Evolutionary conservation across 179 eudicot genomes (phyloP), one percentile per base, ranked within the genome.

Genomic region (Nepenthes alata): DNA sequence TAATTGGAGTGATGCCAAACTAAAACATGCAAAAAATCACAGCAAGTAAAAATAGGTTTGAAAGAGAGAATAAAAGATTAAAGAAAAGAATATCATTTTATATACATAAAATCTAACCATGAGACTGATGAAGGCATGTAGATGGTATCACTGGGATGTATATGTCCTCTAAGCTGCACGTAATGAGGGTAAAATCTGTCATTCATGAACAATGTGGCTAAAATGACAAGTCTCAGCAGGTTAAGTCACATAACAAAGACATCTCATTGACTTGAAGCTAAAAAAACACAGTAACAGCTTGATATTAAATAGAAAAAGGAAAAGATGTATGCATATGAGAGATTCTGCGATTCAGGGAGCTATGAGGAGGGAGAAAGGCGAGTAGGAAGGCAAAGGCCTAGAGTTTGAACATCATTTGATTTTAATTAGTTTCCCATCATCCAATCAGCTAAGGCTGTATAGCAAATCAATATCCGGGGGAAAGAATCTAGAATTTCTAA

Each of bases 71-170:
- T 34, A 16, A 60, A 47, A 34, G 8, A 58, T 44, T 12, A 50
- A 71, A 34, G 14, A 3, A 55, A 36, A 9, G 25, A 41, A 37
- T 13, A 37, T n/a, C 8, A 4, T 41, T 41, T 7, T 41, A 41
- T 41, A 64, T 25, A 59, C 14, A 15, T 12, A 39, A 12, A 58
- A 47, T 44, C 95, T 62, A 41, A 91, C 98, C 95, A 78, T 63
- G 86, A 86, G 62, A 91, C 59, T 57, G 98, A 81, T 45, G 96
- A 91, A 59, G 91, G 87, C 95, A 91, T 78, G 69, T 58, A 73
- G 34, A 77, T 56, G 50, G 79, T 77, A 14, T 55, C 37, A 65
- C 82, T 67, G 55, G 72, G 73, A 59, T 65, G 53, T 60, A 74
- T 68, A 68, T 75, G 74, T 66, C 91, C 83, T 74, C 58, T 77